Percentiles rank a stretch among this genome's conserved stretches.
phyloP scores from a whole-genome alignment of 2,329 filamentous ascomycete genomes.

The Orbilia brochopaga region DNA sequence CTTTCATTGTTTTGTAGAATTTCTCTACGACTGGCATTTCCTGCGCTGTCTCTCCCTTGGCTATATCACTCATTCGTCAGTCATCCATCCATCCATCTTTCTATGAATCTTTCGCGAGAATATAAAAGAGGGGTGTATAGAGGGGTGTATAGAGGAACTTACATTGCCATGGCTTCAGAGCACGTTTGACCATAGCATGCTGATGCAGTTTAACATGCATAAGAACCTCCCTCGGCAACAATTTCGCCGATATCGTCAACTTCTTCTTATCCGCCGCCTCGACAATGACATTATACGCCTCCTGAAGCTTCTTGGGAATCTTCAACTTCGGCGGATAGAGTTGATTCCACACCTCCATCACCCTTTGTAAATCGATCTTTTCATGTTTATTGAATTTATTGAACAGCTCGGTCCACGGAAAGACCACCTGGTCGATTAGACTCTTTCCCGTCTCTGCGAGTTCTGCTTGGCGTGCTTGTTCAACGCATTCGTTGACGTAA shows the following conservation, averaged over 20 bases:
- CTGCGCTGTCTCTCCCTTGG: no score
- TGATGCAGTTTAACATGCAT: background rate
- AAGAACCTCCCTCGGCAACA: background rate
- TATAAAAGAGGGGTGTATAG: no score
- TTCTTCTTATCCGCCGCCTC: background rate
- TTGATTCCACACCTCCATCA: conserved; percentile 6
- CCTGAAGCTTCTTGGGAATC: background rate
- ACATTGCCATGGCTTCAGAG: no score
- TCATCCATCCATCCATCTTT: no score
- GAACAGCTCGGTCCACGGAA: conserved; percentile 19
- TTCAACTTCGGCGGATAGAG: background rate
- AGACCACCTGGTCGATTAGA: background rate
- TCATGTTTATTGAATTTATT: background rate
- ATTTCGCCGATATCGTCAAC: background rate
- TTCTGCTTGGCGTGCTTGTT: conserved; percentile 4
- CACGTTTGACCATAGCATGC: background rate
- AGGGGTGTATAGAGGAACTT: no score
- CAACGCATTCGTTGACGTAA: conserved; percentile 9
- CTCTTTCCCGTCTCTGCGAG: conserved; percentile 10
- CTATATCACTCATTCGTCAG: no score
- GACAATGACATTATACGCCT: background rate
- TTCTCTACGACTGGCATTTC: no score
- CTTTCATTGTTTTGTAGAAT: no score
- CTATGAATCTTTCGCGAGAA: no score
- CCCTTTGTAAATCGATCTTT: background rate